Evolutionary conservation across 768 basidiomycete species (phyloP), one percentile per base, ranked within the genome.

Genomic region (Russula compacta): DNA sequence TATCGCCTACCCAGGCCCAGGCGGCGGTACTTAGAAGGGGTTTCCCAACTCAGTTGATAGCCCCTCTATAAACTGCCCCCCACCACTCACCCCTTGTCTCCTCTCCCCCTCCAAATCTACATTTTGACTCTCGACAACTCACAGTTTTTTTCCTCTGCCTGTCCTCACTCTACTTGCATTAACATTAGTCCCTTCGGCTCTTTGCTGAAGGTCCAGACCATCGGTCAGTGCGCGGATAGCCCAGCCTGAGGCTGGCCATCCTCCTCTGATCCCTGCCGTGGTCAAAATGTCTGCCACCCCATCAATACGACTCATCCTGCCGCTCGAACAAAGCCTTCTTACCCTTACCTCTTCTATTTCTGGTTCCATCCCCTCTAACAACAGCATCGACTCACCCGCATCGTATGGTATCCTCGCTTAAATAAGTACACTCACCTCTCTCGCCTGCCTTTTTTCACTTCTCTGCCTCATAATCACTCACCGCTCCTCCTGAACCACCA

Each of bases 221-320:
- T 71, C 72, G 46, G 48, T 63, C 65, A 50, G 40, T 11, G 14
- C 73, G 77, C 73, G 77, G 77, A 71, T 78, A 68, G 66, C 63
- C 80, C 77, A 78, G 73, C 75, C 61, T 63, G 76, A 71, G 69
- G 72, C 73, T 71, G 68, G 75, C 51, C 64, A 66, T 71, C 69
- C 72, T 35, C 36, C 69, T 57, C 50, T 67, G 33, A 40, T 55
- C 59, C 59, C 61, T 58, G 48, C 68, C 58, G 59, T 64, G 67
- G 58, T 68, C 72, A 68, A 71, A 69, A 84, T 84, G 83, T 77
- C 63, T 46, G 21, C 56, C 36, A 63, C 67, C 68, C 4, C 56
- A 39, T 12, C 66, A 61, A 67, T 66, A 43, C 56, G 71, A 53
- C 47, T 58, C 68, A 69, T 70, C 68, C 67, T 66, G 46, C 65